Base-by-base conservation (phyloP, 441 rosid genomes). In the Dalechampia spathulata region DNA sequence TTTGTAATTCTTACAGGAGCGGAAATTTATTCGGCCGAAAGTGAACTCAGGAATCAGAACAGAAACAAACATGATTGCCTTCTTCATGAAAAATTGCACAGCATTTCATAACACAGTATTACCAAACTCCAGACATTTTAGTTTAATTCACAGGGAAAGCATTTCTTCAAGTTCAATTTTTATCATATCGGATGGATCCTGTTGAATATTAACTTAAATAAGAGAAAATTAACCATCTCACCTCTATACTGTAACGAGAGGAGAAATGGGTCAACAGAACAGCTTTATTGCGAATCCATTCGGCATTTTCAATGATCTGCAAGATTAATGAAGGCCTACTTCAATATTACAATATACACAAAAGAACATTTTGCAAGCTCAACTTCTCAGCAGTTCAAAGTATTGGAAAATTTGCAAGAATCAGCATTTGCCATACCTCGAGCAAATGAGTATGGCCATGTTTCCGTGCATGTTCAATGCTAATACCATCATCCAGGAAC, bases 201-300 rank as follows among this genome's bases (percentile, higher is more conserved):
- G 0, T 12, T 9, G 30, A n/a, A 26, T 49, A 16, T 14, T 6
- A 49, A 27, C 9, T 23, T 54, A 38, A 39, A 54, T 30, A n/a
- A 8, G 8, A 54, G 6, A 7, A 16, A 54, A 1, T 15, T 15
- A 10, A 14, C 15, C n/a, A n/a, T 12, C 58, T 74, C 49, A 91
- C 96, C 98, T 91, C 96, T 30, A 88, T 12, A 44, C 61, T 75
- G 76, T 92, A 88, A 50, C 96, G 96, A 38, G 95, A 76, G 39
- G 96, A 92, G 74, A 92, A 92, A 72, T 88, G 96, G 32, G 96
- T 92, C 72, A 92, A 55, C 41, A 91, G 41, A 26, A 86, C 75
- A 17, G 95, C 67, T 73, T 84, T 81, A 71, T 66, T 91, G 58
- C 96, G 77, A 52, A 91, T 84, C 98, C 98, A 91, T 74, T 84